phyloP scores from a whole-genome alignment of 179 eudicot genomes.

The Vitellaria paradoxa region DNA sequence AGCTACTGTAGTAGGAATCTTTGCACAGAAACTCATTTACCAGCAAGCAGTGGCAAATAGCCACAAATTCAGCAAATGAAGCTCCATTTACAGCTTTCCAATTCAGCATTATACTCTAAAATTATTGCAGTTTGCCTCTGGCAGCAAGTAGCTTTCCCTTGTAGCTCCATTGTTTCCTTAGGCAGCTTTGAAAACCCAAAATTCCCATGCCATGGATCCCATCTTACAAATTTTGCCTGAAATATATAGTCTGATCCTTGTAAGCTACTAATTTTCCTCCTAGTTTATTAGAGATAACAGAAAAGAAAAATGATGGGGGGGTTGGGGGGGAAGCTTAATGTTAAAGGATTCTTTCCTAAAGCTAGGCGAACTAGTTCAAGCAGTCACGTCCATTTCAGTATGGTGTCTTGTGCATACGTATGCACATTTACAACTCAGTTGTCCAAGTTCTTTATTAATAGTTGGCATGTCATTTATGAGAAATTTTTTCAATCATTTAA shows the following conservation, averaged over 20 bases:
- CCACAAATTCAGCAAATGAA: too few relatives aligned
- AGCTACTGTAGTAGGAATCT: too few relatives aligned
- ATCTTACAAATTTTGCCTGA: conserved; percentile 64
- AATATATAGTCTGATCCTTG: conserved; percentile 8
- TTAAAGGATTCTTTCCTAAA: neutral
- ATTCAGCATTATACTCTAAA: too few relatives aligned
- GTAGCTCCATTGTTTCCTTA: conserved; percentile 60
- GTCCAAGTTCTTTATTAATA: neutral
- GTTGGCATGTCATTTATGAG: too few relatives aligned
- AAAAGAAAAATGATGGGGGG: neutral
- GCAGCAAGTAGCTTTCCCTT: conserved; percentile 49
- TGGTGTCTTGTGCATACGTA: neutral
- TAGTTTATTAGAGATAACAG: neutral
- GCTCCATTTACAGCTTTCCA: too few relatives aligned
- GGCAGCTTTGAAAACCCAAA: conserved; percentile 56
- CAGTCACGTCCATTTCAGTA: neutral
- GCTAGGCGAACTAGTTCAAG: neutral
- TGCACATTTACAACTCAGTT: neutral
- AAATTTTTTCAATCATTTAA: neutral
- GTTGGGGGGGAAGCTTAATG: too few relatives aligned
- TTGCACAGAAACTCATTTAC: too few relatives aligned
- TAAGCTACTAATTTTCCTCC: conserved; percentile 4
- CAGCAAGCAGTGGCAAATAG: too few relatives aligned
- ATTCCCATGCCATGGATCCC: conserved; percentile 83
- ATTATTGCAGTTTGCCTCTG: too few relatives aligned